These are phyloP conservation scores for Monilinia polystroma DNA, from an alignment of 2,329 filamentous ascomycete genomes.

Conservation along the genomic window DNA sequence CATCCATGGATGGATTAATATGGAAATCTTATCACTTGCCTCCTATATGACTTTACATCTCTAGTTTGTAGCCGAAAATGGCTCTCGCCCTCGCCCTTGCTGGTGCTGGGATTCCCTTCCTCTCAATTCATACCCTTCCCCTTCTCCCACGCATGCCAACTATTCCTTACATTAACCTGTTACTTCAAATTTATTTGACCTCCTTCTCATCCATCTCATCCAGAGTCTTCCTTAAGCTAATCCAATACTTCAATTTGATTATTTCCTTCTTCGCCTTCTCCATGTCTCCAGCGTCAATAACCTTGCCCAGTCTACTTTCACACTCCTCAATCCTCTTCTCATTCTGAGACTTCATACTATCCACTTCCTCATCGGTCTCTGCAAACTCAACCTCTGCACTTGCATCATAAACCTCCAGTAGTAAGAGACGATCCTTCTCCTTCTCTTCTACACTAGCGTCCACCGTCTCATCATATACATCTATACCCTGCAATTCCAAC, in stretches of 20 bases:
- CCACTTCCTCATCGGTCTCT: conserved; percentile 65
- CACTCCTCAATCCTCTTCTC: conserved; percentile 63
- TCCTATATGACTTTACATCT: neutral
- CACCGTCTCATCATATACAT: conserved; percentile 53
- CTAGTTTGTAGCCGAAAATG: neutral
- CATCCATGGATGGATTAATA: too few relatives aligned
- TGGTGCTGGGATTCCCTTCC: neutral
- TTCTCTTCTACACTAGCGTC: conserved; percentile 74
- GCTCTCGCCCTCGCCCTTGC: too few relatives aligned
- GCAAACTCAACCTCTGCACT: conserved; percentile 65
- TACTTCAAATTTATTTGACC: conserved; percentile 59
- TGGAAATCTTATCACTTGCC: neutral
- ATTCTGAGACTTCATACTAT: conserved; percentile 62
- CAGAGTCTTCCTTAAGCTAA: too few relatives aligned
- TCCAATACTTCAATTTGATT: conserved; percentile 77
- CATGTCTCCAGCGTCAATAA: conserved; percentile 66
- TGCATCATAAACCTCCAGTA: conserved; percentile 79
- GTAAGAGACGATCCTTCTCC: conserved; percentile 55
- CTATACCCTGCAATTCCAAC: conserved; percentile 67
- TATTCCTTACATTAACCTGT: conserved; percentile 85
- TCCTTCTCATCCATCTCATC: too few relatives aligned
- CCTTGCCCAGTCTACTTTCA: conserved; percentile 59
- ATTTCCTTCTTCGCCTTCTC: conserved; percentile 68
- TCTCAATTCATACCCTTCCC: conserved; percentile 45
- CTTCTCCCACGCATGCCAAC: conserved; percentile 78